Conservation (phyloP, 345 rosid species). For the Punica granatum region DNA sequence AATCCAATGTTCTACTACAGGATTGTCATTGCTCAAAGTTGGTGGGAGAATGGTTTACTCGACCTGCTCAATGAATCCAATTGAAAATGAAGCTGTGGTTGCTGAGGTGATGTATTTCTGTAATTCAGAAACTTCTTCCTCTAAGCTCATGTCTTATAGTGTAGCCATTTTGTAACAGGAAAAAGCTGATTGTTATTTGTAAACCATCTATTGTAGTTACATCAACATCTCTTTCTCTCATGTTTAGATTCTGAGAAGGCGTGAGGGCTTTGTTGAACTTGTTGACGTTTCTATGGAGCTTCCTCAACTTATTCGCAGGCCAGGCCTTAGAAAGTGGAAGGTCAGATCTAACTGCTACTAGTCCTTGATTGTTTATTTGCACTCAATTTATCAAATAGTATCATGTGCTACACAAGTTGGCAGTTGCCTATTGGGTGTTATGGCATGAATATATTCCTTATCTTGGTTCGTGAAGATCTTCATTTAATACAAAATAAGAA, state of each 20-base stretch:
- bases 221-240: constrained; percentile 5
- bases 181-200: background rate
- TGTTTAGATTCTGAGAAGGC: constrained; percentile 63
- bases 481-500: background rate
- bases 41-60: constrained; percentile 99
- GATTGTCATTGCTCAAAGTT: constrained; percentile 73
- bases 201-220: background rate
- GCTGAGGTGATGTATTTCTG: constrained; percentile 51
- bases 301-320: constrained; percentile 79
- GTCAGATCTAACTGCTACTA: constrained; percentile 26
- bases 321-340: constrained; percentile 90
- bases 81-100: constrained; percentile 97
- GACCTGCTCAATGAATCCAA: constrained; percentile 97
- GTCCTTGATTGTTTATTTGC: background rate
- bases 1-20: constrained; percentile 26
- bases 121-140: constrained; percentile 1
- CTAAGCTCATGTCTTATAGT: background rate
- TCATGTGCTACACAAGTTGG: background rate
- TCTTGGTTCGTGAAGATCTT: background rate
- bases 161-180: background rate
- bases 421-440: background rate
- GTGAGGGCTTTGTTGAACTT: constrained; percentile 78
- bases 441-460: background rate
- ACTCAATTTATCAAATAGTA: background rate
- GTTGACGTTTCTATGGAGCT: constrained; percentile 69